Evolutionary conservation across 1,139 yeast genomes (phyloP).

Genomic region (Blastobotrys indianensis): DNA sequence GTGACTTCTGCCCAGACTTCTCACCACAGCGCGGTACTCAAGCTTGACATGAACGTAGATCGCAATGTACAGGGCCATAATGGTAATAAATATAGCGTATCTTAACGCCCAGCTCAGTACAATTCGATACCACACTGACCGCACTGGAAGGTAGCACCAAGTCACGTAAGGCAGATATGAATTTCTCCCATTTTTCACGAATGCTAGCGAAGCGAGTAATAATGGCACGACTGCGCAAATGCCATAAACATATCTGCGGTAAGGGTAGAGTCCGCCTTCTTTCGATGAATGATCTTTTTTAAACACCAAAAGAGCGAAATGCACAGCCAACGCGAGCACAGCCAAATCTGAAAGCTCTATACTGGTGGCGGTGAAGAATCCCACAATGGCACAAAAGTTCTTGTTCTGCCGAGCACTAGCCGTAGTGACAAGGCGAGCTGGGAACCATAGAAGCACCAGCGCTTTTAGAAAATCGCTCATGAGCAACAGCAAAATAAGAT

Average conservation of each 20-base stretch:
- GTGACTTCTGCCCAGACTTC: conserved; percentile 26
- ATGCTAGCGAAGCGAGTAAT: conserved; percentile 68
- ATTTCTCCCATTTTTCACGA: conserved; percentile 39
- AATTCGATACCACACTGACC: conserved; percentile 69
- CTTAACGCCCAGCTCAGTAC: conserved; percentile 82
- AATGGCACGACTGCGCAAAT: conserved; percentile 58
- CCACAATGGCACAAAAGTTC: conserved; percentile 64
- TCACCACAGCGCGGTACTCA: conserved; percentile 28
- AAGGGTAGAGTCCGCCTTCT: conserved; percentile 72
- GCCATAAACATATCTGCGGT: conserved; percentile 54
- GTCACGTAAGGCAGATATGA: conserved; percentile 44
- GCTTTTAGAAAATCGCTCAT: conserved; percentile 74
- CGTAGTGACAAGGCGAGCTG: conserved; percentile 51
- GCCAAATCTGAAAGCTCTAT: conserved; percentile 89
- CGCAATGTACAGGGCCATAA: conserved; percentile 59
- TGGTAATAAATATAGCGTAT: conserved; percentile 56
- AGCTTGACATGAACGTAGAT: conserved; percentile 67
- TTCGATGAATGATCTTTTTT: conserved; percentile 33
- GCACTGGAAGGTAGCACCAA: conserved; percentile 76
- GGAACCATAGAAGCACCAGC: conserved; percentile 61
- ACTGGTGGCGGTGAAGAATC: conserved; percentile 76
- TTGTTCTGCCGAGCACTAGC: conserved; percentile 47
- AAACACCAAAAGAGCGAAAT: conserved; percentile 70
- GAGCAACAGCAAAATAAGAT: conserved; percentile 57
- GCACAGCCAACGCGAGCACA: conserved; percentile 75